Conservation (phyloP, 2,329 filamentous ascomycete species). For the Fusarium sp. region DNA sequence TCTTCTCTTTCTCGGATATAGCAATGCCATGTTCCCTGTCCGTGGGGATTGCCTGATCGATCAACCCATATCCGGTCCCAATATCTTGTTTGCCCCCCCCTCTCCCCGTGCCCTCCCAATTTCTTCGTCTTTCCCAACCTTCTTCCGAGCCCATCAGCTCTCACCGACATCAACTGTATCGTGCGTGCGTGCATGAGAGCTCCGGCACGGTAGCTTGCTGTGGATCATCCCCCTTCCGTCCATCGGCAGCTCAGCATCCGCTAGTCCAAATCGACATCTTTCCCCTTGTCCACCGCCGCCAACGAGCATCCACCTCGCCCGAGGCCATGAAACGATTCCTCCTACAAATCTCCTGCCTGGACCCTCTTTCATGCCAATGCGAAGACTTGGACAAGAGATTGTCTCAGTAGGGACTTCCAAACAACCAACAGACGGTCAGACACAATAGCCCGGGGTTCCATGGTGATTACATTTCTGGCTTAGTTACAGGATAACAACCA, state of each 20-base stretch:
- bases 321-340: conserved; percentile 22
- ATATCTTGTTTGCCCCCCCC: background rate
- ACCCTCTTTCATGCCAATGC: conserved; percentile 8
- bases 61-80: conserved; percentile 7
- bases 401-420: background rate
- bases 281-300: background rate
- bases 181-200: conserved; percentile 3
- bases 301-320: conserved; percentile 15
- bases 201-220: background rate
- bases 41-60: conserved; percentile 5
- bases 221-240: background rate
- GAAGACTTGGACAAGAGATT: background rate
- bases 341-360: conserved; percentile 16
- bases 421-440: background rate
- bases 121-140: background rate
- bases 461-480: background rate
- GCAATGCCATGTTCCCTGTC: background rate
- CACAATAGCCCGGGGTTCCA: background rate
- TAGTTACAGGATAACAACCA: background rate
- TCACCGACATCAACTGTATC: conserved; percentile 30
- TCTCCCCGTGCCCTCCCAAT: background rate
- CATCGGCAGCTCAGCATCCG: conserved; percentile 25
- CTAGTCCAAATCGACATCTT: conserved; percentile 3
- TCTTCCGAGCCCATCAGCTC: background rate
- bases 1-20: background rate